Evolutionary conservation across 768 basidiomycete genomes (phyloP).

Genomic region (Leucosporidium creatinivorum): DNA sequence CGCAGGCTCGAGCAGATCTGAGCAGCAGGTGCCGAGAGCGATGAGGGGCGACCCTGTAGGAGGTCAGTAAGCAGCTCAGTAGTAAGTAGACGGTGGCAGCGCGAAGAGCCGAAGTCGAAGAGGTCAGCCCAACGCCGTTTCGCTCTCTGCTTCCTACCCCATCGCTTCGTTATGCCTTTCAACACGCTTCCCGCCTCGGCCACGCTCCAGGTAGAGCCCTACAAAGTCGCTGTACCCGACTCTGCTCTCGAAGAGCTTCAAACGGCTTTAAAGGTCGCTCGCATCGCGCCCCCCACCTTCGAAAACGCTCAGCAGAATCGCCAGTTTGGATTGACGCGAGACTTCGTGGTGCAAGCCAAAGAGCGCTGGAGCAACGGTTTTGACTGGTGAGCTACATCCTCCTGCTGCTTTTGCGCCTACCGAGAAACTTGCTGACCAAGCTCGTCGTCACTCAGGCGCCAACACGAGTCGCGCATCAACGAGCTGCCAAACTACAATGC

Average conservation of each 20-base stretch:
- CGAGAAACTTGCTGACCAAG: background rate
- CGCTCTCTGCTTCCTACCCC: too few species aligned
- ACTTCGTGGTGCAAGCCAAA: slow-evolving; percentile 18
- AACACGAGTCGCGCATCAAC: slow-evolving; percentile 19
- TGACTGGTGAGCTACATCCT: slow-evolving; percentile 18
- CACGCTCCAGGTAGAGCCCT: slow-evolving; percentile 12
- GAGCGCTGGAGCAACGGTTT: slow-evolving; percentile 28
- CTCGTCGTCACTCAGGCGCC: background rate
- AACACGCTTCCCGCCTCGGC: too few species aligned
- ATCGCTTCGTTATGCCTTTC: too few species aligned
- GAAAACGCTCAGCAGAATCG: slow-evolving; percentile 7
- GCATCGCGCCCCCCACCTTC: slow-evolving; percentile 9
- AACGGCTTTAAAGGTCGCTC: background rate
- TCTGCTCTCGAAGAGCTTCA: slow-evolving; percentile 5
- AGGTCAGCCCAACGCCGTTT: too few species aligned
- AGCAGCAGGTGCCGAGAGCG: too few species aligned
- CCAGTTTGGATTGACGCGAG: slow-evolving; percentile 18
- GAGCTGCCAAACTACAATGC: slow-evolving; percentile 30
- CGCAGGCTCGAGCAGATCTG: too few species aligned
- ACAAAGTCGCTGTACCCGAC: slow-evolving; percentile 14
- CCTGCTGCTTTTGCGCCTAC: too few species aligned
- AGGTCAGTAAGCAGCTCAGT: too few species aligned
- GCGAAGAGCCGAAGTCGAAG: too few species aligned
- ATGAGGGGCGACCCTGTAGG: too few species aligned
- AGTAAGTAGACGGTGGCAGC: too few species aligned